Conservation (phyloP, 1,139 yeast genomes). For the Saccharomyces hybrid region DNA sequence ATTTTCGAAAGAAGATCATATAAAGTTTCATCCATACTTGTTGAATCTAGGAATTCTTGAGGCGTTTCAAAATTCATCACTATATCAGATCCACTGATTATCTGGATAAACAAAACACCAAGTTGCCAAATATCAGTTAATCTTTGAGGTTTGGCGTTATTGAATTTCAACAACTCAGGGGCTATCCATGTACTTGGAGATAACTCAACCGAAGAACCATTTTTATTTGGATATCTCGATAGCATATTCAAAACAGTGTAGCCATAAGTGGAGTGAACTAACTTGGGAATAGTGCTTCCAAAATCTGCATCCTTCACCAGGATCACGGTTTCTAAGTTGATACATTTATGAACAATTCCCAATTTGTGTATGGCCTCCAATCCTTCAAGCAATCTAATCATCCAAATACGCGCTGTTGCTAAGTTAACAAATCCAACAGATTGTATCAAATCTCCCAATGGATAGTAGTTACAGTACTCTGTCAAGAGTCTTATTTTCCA, state of each 20-base stretch:
- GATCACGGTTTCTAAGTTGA: slow-evolving; percentile 56
- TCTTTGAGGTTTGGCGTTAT: slow-evolving; percentile 46
- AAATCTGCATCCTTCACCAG: slow-evolving; percentile 44
- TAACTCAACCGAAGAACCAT: slow-evolving; percentile 19
- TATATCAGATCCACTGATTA: slow-evolving; percentile 59
- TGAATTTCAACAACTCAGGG: slow-evolving; percentile 53
- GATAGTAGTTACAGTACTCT: slow-evolving; percentile 53
- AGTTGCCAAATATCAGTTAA: slow-evolving; percentile 92
- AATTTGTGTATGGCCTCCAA: slow-evolving; percentile 73
- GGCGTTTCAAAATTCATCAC: slow-evolving; percentile 53
- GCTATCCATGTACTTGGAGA: slow-evolving; percentile 54
- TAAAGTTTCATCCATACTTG: slow-evolving; percentile 46
- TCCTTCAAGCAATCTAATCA: slow-evolving; percentile 78
- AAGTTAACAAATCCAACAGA: slow-evolving; percentile 62
- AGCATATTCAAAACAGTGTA: slow-evolving; percentile 56
- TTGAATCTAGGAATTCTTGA: slow-evolving; percentile 46
- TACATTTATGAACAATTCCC: slow-evolving; percentile 67
- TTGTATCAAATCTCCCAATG: slow-evolving; percentile 60
- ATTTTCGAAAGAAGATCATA: slow-evolving; percentile 61
- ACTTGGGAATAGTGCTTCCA: slow-evolving; percentile 51
- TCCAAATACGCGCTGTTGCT: slow-evolving; percentile 79
- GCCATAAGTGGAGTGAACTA: slow-evolving; percentile 68
- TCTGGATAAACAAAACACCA: slow-evolving; percentile 69
- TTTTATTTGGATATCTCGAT: slow-evolving; percentile 40
- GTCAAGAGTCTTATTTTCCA: slow-evolving; percentile 69